Conservation (phyloP, 495 filamentous ascomycete species). For the Penicillium crystallinum region DNA sequence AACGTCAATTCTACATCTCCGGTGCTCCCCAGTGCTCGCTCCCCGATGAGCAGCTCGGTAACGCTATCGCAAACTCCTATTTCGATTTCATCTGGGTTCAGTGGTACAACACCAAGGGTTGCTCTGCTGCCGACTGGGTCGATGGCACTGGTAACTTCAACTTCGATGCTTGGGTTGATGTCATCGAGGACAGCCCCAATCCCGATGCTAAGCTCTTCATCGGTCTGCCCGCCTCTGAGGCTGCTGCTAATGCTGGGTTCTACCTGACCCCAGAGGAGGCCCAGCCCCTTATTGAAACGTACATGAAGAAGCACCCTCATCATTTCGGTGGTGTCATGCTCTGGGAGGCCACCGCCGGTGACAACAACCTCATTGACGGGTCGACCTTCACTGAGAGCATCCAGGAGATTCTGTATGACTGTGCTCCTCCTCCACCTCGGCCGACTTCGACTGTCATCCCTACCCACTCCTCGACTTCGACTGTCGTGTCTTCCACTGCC, state of each 20-base stretch:
- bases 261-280: slow-evolving; percentile 49
- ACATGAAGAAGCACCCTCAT: slow-evolving; percentile 42
- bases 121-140: slow-evolving; percentile 47
- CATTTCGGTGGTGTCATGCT: slow-evolving; percentile 68
- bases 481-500: slow-evolving; percentile 4
- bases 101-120: slow-evolving; percentile 60
- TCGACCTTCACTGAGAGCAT: slow-evolving; percentile 40
- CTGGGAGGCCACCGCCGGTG: slow-evolving; percentile 60
- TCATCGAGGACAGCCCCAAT: slow-evolving; percentile 54
- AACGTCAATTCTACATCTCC: slow-evolving; percentile 55
- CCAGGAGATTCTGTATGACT: slow-evolving; percentile 36
- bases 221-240: slow-evolving; percentile 51
- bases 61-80: slow-evolving; percentile 41
- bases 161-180: slow-evolving; percentile 58
- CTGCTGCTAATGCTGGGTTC: slow-evolving; percentile 26
- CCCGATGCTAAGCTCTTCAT: slow-evolving; percentile 57
- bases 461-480: slow-evolving; percentile 10
- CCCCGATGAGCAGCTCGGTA: slow-evolving; percentile 52
- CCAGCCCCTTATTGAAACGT: slow-evolving; percentile 42
- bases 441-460: slow-evolving; percentile 19
- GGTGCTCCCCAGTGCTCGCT: slow-evolving; percentile 60
- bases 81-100: slow-evolving; percentile 68
- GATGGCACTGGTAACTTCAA: slow-evolving; percentile 50
- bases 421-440: slow-evolving; percentile 26
- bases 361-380: slow-evolving; percentile 42